Percentiles rank a stretch among this genome's conserved stretches.
phyloP scores from a whole-genome alignment of 1,139 yeast species.

The Geotrichum phurueaensis region DNA sequence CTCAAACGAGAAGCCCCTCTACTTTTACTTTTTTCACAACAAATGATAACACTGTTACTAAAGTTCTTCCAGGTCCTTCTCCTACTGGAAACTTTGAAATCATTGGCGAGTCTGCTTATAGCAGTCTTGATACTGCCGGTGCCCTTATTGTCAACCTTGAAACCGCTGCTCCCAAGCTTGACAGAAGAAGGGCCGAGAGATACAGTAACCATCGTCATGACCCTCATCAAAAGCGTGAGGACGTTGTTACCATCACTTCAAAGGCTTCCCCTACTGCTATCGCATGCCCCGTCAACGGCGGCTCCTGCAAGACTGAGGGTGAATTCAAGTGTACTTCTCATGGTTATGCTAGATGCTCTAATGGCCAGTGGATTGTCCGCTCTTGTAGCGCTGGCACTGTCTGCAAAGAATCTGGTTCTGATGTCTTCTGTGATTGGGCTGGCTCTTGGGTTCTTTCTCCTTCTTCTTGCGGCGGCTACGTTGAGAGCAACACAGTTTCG shows the following conservation, averaged over 20 bases:
- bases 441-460: constrained; percentile 4
- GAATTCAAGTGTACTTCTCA: constrained; percentile 46
- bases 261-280: background rate
- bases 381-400: constrained; percentile 50
- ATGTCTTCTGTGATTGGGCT: constrained; percentile 19
- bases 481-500: background rate
- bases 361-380: constrained; percentile 46
- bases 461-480: constrained; percentile 6
- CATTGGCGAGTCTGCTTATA: constrained; percentile 3
- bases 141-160: background rate
- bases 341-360: constrained; percentile 44
- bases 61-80: background rate
- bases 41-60: background rate
- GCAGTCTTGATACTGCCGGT: constrained; percentile 4
- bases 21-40: background rate
- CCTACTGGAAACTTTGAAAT: background rate
- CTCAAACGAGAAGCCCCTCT: background rate
- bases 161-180: background rate
- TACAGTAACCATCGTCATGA: background rate
- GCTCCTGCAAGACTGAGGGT: constrained; percentile 40
- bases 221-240: background rate
- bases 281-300: constrained; percentile 17
- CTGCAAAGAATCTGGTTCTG: constrained; percentile 33
- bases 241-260: background rate
- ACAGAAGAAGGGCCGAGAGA: background rate